Evolutionary conservation across 768 basidiomycete species (phyloP).

Genomic region (Lanmaoa pseudosensibilis): DNA sequence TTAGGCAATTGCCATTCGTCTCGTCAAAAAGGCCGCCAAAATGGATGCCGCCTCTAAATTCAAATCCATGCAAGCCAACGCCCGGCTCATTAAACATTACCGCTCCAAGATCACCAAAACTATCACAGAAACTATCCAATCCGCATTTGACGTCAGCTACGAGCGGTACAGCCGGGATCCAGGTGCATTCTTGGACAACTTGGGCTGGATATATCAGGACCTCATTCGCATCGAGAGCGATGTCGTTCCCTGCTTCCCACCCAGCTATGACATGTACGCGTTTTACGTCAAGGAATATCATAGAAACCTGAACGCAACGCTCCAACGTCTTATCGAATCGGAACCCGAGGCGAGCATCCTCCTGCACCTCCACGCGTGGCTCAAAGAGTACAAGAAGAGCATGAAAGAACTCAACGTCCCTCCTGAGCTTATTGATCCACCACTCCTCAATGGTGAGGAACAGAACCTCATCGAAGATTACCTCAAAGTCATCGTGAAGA

Average conservation of each 20-base stretch:
- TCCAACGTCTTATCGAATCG: conserved; percentile 67
- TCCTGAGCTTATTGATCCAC: conserved; percentile 78
- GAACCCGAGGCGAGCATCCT: conserved; percentile 88
- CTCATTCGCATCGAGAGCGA: conserved; percentile 90
- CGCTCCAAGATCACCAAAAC: conserved; percentile 83
- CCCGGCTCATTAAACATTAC: conserved; percentile 93
- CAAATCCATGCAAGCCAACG: conserved; percentile 90
- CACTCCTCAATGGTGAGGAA: conserved; percentile 93
- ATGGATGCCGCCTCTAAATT: conserved; percentile 92
- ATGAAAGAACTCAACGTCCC: conserved; percentile 94
- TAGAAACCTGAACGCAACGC: conserved; percentile 70
- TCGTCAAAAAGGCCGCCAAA: conserved; percentile 92
- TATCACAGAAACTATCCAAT: conserved; percentile 74
- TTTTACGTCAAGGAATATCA: conserved; percentile 89
- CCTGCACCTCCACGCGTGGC: conserved; percentile 85
- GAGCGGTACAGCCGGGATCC: conserved; percentile 62
- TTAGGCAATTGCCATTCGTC: conserved; percentile 89
- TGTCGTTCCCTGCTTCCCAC: conserved; percentile 87
- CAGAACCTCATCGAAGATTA: conserved; percentile 94
- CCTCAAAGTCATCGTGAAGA: conserved; percentile 86
- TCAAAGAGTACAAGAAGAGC: conserved; percentile 91
- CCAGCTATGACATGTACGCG: conserved; percentile 86
- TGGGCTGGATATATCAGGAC: conserved; percentile 94
- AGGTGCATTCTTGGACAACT: conserved; percentile 67
- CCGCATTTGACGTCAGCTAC: conserved; percentile 68